phyloP scores from a whole-genome alignment of 1,284 basidiomycete genomes.

The Ceratobasidium sp. region DNA sequence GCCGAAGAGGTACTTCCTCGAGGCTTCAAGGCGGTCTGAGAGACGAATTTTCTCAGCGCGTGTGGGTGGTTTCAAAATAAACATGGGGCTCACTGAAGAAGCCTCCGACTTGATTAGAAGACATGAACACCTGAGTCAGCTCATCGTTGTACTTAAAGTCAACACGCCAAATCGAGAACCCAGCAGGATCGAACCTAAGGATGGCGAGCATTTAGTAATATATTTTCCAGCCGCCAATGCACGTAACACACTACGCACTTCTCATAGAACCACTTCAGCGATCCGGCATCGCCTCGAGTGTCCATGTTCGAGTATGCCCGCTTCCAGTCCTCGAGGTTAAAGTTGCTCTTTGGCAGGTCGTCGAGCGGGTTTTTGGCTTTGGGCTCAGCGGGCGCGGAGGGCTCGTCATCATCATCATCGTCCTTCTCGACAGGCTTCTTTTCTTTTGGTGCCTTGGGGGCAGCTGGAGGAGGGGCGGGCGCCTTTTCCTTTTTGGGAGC shows the following conservation, averaged over 20 bases:
- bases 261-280: slow-evolving; percentile 91
- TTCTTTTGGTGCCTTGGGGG: slow-evolving; percentile 72
- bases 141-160: slow-evolving; percentile 99
- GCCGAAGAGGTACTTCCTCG: slow-evolving; percentile 95
- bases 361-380: slow-evolving; percentile 97
- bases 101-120: slow-evolving; percentile 89
- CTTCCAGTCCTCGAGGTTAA: slow-evolving; percentile 99
- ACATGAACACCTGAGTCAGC: slow-evolving; percentile 94
- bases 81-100: slow-evolving; percentile 75
- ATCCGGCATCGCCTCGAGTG: slow-evolving; percentile 81
- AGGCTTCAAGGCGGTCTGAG: slow-evolving; percentile 89
- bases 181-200: slow-evolving; percentile 81
- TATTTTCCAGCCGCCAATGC: neutral
- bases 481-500: slow-evolving; percentile 72
- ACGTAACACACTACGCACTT: slow-evolving; percentile 67
- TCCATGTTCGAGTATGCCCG: slow-evolving; percentile 98
- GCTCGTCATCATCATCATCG: slow-evolving; percentile 69
- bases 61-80: neutral
- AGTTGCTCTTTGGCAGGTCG: slow-evolving; percentile 88
- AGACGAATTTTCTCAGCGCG: no score
- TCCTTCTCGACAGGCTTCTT: slow-evolving; percentile 72
- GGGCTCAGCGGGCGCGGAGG: slow-evolving; percentile 72
- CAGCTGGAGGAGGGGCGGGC: slow-evolving; percentile 59
- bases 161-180: slow-evolving; percentile 92
- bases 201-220: neutral